Conservation (phyloP, 148 eudicot species). For the Pharnaceum exiguum region DNA sequence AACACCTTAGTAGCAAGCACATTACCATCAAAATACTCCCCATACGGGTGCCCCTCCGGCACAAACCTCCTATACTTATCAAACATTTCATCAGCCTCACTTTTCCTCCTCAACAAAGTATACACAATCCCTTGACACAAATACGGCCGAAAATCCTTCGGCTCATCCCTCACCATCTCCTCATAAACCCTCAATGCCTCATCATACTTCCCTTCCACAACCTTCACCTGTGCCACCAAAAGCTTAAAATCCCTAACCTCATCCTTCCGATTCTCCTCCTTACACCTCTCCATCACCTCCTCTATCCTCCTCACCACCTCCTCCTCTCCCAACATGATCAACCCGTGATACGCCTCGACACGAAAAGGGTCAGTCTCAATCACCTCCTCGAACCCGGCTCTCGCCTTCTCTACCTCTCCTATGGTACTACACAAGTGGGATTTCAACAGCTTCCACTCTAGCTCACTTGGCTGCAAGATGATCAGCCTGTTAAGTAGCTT, state of each 20-base stretch:
- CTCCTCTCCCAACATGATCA: constrained; percentile 52
- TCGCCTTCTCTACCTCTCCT: constrained; percentile 52
- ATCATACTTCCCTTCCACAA: constrained; percentile 52
- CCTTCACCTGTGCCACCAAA: constrained; percentile 68
- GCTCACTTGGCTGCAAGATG: constrained; percentile 53
- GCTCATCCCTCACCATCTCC: constrained; percentile 78
- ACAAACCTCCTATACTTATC: constrained; percentile 80
- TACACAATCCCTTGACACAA: constrained; percentile 91
- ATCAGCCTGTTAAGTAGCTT: constrained; percentile 43
- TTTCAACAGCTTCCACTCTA: constrained; percentile 58
- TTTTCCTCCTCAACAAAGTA: constrained; percentile 64
- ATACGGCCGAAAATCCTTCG: constrained; percentile 83
- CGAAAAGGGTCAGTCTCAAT: constrained; percentile 45
- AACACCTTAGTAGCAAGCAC: constrained; percentile 71
- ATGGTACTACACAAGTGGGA: constrained; percentile 49
- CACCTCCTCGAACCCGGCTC: constrained; percentile 50
- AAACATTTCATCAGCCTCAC: constrained; percentile 70
- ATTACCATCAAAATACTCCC: constrained; percentile 65
- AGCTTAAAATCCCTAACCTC: constrained; percentile 79
- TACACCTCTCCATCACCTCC: constrained; percentile 47
- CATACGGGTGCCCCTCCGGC: constrained; percentile 79
- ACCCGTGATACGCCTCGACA: constrained; percentile 77
- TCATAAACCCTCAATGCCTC: constrained; percentile 81
- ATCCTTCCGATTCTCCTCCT: constrained; percentile 47
- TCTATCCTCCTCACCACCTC: constrained; percentile 40